A percentile compares a stretch with the other conserved stretches of the same genome.
Evolutionary conservation across 2,329 filamentous ascomycete genomes (phyloP).

Genomic region (Colletotrichum cuscutae): DNA sequence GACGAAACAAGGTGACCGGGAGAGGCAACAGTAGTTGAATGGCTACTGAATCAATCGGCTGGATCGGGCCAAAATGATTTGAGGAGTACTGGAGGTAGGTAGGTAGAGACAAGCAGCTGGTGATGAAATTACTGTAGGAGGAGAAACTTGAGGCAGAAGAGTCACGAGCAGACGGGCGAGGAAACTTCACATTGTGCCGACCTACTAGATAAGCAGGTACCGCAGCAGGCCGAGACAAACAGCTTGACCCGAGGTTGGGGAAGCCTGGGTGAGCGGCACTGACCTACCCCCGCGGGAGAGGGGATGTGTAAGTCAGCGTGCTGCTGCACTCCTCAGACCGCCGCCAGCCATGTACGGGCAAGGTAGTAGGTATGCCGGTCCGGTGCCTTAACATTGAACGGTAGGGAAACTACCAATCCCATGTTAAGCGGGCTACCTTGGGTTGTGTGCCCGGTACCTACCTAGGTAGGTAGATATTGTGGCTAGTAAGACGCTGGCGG

Average conservation of each 20-base stretch:
- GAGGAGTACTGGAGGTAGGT: constrained; percentile 5
- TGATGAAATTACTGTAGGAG: background rate
- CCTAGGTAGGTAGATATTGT: no score
- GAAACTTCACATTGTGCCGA: background rate
- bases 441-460: no score
- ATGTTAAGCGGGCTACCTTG: no score
- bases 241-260: constrained; percentile 29
- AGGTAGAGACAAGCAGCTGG: background rate
- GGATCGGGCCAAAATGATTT: background rate
- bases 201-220: background rate
- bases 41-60: background rate
- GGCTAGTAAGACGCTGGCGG: no score
- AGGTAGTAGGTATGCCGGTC: no score
- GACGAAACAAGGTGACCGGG: background rate
- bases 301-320: background rate
- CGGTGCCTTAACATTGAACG: no score
- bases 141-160: constrained; percentile 6
- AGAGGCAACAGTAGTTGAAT: background rate
- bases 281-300: background rate
- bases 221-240: constrained; percentile 28
- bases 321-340: background rate
- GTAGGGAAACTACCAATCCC: no score
- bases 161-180: background rate
- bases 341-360: no score
- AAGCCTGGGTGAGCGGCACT: background rate